phyloP scores from a whole-genome alignment of 257 asterid species.

The Haberlea rhodopensis region DNA sequence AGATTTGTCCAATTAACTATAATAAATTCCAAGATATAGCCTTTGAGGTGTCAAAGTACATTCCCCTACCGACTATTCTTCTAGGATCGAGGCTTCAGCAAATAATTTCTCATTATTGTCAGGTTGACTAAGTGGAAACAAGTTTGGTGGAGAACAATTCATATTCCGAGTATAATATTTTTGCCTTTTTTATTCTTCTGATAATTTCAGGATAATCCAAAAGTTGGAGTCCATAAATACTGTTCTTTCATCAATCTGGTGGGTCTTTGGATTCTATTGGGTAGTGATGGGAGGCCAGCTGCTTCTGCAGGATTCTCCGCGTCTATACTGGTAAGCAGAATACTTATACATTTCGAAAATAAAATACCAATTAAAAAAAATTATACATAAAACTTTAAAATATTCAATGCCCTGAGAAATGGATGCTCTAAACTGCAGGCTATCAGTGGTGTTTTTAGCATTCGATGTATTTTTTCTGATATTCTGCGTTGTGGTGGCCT shows the following conservation, averaged over 20 bases:
- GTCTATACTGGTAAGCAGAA: constrained; percentile 68
- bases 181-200: too few relatives aligned
- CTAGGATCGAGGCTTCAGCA: background rate
- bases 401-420: background rate
- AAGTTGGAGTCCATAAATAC: constrained; percentile 69
- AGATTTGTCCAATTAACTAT: too few relatives aligned
- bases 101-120: constrained; percentile 1
- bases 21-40: too few relatives aligned
- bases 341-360: constrained; percentile 25
- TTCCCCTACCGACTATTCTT: constrained; percentile 1
- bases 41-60: too few relatives aligned
- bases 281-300: constrained; percentile 70
- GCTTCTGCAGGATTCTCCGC: constrained; percentile 79
- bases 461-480: constrained; percentile 83
- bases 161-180: background rate
- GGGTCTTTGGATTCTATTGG: constrained; percentile 95
- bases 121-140: constrained; percentile 9
- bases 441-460: constrained; percentile 71
- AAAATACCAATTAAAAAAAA: too few relatives aligned
- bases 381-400: too few relatives aligned
- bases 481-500: constrained; percentile 78
- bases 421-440: constrained; percentile 54
- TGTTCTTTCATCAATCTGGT: constrained; percentile 78
- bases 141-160: constrained; percentile 8
- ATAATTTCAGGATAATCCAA: constrained; percentile 58